Percentiles rank a stretch among this genome's conserved stretches.
Conservation (phyloP, 305 asterid species). For the Fraxinus paxiana region DNA sequence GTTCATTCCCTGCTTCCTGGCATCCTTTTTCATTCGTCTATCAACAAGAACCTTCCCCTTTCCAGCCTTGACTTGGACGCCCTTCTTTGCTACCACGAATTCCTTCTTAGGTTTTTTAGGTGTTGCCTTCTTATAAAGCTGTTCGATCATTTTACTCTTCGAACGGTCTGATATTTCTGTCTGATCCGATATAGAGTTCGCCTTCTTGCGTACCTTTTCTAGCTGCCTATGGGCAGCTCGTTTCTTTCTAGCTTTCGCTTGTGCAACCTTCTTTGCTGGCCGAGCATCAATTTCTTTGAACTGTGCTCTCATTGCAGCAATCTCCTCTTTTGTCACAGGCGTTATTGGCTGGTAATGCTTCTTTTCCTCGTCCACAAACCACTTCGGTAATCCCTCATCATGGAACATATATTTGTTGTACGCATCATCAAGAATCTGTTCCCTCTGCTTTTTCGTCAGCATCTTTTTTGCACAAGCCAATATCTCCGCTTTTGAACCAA, state of each 20-base stretch:
- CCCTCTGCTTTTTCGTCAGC: slow-evolving; percentile 78
- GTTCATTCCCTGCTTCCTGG: slow-evolving; percentile 53
- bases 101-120: slow-evolving; percentile 63
- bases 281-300: slow-evolving; percentile 85
- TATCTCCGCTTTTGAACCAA: slow-evolving; percentile 71
- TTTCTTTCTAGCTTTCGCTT: slow-evolving; percentile 90
- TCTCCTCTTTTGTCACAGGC: slow-evolving; percentile 81
- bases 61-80: slow-evolving; percentile 75
- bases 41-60: slow-evolving; percentile 91
- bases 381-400: slow-evolving; percentile 69
- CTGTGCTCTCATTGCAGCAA: slow-evolving; percentile 74
- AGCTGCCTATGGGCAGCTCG: slow-evolving; percentile 55
- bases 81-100: slow-evolving; percentile 92
- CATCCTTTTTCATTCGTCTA: slow-evolving; percentile 79
- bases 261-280: slow-evolving; percentile 94
- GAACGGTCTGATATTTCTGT: slow-evolving; percentile 72
- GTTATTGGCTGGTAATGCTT: slow-evolving; percentile 64
- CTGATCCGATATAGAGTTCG: slow-evolving; percentile 76
- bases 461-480: slow-evolving; percentile 77
- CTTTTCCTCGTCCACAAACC: slow-evolving; percentile 83
- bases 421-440: slow-evolving; percentile 77
- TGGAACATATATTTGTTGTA: slow-evolving; percentile 80
- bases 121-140: slow-evolving; percentile 68
- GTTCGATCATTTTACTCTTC: slow-evolving; percentile 77
- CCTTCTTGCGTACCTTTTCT: slow-evolving; percentile 84